Evolutionary conservation across 768 basidiomycete genomes (phyloP), one percentile per base, ranked within the genome.

Genomic region (Thelephora ganbajun): DNA sequence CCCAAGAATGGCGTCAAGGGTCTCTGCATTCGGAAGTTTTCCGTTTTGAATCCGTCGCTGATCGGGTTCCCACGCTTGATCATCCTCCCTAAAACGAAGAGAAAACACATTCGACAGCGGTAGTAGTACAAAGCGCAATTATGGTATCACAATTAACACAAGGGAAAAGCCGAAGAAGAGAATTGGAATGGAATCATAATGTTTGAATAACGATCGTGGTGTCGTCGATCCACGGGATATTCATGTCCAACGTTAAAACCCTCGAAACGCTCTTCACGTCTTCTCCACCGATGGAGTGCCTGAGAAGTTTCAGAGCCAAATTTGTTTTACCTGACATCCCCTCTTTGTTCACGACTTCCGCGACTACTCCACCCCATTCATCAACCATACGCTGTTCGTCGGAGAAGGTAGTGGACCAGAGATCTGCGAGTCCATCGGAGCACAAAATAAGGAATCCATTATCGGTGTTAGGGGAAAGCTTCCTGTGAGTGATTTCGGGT

Each of bases 181-280:
- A 13, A 37, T 14, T 37, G 19, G 36, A 37, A 41, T 7, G 39
- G 12, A 41, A 41, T 41, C 39, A 41, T 2, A 41, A 22, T 4
- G 39, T 41, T 14, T 70, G 71, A 42, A 74, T 64, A 19, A 73
- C 48, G 20, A 73, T 61, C 6, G 71, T 73, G n/a, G 69, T 64
- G 50, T 73, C 71, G 50, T 73, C 73, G 58, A 73, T 69, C 72
- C 71, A 73, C 47, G 64, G 64, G 35, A 68, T 69, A 46, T 69
- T 67, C 65, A 72, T 72, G 57, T 73, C 73, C 42, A 73, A 59
- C 6, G 72, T 74, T 33, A 73, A 46, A 43, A 65, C 67, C 52
- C 65, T 62, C 18, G 71, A 74, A 11, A 62, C 64, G 3, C 62
- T 57, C 14, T 62, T 58, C 14, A 55, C 48, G 50, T 74, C 63